A percentile compares a stretch with the other conserved stretches of the same genome.
Evolutionary conservation across 306 rosid species (phyloP).

Genomic region (Canavalia ensiformis): DNA sequence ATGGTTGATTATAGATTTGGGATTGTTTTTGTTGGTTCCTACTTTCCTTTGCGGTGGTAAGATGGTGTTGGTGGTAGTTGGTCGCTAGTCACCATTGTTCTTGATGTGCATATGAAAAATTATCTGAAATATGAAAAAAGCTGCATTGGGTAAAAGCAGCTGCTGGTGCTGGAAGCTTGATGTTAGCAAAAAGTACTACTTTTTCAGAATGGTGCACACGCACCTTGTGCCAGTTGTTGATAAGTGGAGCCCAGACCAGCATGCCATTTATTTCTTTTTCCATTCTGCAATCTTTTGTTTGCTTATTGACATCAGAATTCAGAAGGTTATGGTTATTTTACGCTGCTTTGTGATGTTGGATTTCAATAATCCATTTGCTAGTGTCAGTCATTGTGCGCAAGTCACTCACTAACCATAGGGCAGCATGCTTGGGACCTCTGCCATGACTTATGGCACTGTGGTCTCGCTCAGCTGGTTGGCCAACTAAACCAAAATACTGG

Average conservation of each 20-base stretch:
- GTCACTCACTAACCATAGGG: conserved; percentile 34
- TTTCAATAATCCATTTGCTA: conserved; percentile 21
- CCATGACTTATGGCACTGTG: conserved; percentile 5
- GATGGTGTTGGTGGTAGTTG: conserved; percentile 40
- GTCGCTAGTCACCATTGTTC: conserved; percentile 39
- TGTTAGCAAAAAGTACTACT: conserved; percentile 35
- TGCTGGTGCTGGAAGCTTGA: conserved; percentile 36
- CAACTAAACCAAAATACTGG: conserved; percentile 43
- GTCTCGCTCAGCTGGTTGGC: conserved; percentile 23
- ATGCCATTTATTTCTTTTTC: conserved; percentile 35
- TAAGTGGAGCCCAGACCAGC: conserved; percentile 47
- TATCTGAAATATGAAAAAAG: conserved; percentile 41
- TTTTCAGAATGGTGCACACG: conserved; percentile 42
- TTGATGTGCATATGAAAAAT: conserved; percentile 29
- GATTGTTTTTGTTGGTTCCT: conserved; percentile 28
- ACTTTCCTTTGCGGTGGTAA: conserved; percentile 38
- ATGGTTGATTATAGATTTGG: conserved; percentile 45
- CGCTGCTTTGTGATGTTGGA: conserved; percentile 38
- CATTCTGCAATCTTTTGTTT: conserved; percentile 47
- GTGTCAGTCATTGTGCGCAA: conserved; percentile 28
- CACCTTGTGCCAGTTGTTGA: conserved; percentile 36
- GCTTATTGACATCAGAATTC: conserved; percentile 32
- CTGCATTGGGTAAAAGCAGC: conserved; percentile 42
- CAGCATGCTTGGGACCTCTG: conserved; percentile 46
- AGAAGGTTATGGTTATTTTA: conserved; percentile 21